Percentiles rank a stretch among this genome's conserved stretches.
These are phyloP conservation scores for Elaeagnus macrophylla DNA, from an alignment of 306 rosid species.

Conservation along the genomic window DNA sequence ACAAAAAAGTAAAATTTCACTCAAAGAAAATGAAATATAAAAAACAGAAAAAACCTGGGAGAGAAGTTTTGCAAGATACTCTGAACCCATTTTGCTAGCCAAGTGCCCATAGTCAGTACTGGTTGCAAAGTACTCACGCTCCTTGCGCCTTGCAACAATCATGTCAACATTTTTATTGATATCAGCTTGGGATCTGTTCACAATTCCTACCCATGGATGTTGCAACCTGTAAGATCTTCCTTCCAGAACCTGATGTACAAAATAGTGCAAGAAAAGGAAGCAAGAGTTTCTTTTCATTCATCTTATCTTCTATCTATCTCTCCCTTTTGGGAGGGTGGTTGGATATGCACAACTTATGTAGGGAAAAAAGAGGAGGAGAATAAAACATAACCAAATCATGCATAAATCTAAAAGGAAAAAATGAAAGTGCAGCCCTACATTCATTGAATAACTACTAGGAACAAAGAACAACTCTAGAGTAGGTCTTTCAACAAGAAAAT, in stretches of 20 bases:
- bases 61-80: slow-evolving; percentile 90
- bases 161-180: slow-evolving; percentile 87
- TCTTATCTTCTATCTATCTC: background rate
- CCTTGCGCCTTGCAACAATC: slow-evolving; percentile 80
- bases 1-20: background rate
- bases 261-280: background rate
- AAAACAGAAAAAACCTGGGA: slow-evolving; percentile 52
- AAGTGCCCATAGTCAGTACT: slow-evolving; percentile 95
- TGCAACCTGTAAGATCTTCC: slow-evolving; percentile 91
- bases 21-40: background rate
- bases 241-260: slow-evolving; percentile 58
- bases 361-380: no score
- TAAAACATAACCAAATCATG: no score
- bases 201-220: slow-evolving; percentile 94
- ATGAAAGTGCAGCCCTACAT: no score
- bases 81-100: slow-evolving; percentile 86
- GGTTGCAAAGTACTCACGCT: slow-evolving; percentile 82
- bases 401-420: no score
- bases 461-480: no score
- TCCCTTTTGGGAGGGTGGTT: no score
- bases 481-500: background rate
- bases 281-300: background rate
- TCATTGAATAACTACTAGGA: no score
- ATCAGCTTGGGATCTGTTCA: slow-evolving; percentile 95
- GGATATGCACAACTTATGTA: no score